Conservation (phyloP, 306 rosid genomes). For the Hylodesmum podocarpum region DNA sequence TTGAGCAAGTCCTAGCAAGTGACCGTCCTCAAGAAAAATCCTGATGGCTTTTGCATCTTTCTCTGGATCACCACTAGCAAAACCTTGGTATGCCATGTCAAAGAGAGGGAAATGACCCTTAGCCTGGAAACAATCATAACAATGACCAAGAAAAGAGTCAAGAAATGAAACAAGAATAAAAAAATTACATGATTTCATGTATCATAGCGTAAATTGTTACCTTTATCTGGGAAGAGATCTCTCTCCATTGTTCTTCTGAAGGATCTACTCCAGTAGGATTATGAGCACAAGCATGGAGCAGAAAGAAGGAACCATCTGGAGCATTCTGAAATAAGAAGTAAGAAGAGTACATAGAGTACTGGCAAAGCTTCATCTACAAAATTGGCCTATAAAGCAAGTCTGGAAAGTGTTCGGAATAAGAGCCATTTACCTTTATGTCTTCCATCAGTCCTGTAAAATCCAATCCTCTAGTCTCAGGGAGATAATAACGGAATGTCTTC, state of each 20-base stretch:
- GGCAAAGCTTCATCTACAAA: slow-evolving; percentile 19
- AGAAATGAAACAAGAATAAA: neutral
- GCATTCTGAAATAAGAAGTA: slow-evolving; percentile 63
- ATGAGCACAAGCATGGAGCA: slow-evolving; percentile 98
- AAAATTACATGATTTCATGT: slow-evolving; percentile 5
- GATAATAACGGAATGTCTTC: slow-evolving; percentile 85
- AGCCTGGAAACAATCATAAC: slow-evolving; percentile 51
- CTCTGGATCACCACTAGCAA: slow-evolving; percentile 97
- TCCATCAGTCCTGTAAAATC: slow-evolving; percentile 82
- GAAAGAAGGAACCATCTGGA: slow-evolving; percentile 90
- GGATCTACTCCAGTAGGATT: slow-evolving; percentile 99
- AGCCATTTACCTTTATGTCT: slow-evolving; percentile 52
- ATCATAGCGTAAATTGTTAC: slow-evolving; percentile 36
- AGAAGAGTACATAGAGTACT: slow-evolving; percentile 8
- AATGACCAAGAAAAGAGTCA: neutral
- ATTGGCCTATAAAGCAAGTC: neutral
- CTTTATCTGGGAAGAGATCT: slow-evolving; percentile 78
- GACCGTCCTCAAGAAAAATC: slow-evolving; percentile 94
- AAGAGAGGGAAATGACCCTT: slow-evolving; percentile 92
- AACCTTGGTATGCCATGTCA: slow-evolving; percentile 99
- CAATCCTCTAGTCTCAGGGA: slow-evolving; percentile 83
- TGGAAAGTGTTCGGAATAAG: slow-evolving; percentile 7
- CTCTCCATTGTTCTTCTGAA: slow-evolving; percentile 90
- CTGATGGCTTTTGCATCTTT: slow-evolving; percentile 80
- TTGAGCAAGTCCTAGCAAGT: slow-evolving; percentile 80